Evolutionary conservation across 2,329 filamentous ascomycete species (phyloP).

Genomic region (Pseudohalonectria lignicola): DNA sequence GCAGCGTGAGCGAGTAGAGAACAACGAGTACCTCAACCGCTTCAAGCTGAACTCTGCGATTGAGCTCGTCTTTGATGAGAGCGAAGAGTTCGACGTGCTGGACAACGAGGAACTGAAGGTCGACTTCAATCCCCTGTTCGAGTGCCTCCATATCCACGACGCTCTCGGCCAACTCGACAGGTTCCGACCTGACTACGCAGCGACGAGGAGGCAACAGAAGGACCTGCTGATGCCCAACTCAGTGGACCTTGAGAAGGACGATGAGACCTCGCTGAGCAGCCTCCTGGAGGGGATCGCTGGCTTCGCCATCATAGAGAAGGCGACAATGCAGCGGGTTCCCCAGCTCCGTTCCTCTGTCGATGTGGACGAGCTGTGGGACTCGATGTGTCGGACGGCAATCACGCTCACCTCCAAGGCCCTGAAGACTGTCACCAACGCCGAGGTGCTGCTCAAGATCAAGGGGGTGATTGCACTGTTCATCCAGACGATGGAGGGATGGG

Average conservation of each 20-base stretch:
- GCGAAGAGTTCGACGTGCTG: constrained; percentile 87
- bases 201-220: constrained; percentile 81
- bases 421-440: constrained; percentile 72
- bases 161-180: constrained; percentile 86
- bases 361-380: constrained; percentile 98
- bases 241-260: constrained; percentile 69
- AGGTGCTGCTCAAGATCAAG: constrained; percentile 88
- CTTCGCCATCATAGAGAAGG: constrained; percentile 92
- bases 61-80: constrained; percentile 89
- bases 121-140: constrained; percentile 88
- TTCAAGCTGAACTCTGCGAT: constrained; percentile 95
- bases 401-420: constrained; percentile 71
- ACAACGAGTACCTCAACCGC: constrained; percentile 61
- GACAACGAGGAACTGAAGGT: constrained; percentile 93
- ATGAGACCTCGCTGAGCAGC: constrained; percentile 78
- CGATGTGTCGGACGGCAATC: constrained; percentile 85
- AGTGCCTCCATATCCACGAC: constrained; percentile 93
- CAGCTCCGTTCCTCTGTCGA: constrained; percentile 75
- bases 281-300: constrained; percentile 88
- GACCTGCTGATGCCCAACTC: constrained; percentile 73
- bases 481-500: constrained; percentile 97
- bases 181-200: constrained; percentile 85
- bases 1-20: constrained; percentile 72
- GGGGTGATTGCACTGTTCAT: constrained; percentile 89
- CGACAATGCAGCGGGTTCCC: constrained; percentile 78